phyloP scores from a whole-genome alignment of 345 rosid genomes.

The Mangifera indica region DNA sequence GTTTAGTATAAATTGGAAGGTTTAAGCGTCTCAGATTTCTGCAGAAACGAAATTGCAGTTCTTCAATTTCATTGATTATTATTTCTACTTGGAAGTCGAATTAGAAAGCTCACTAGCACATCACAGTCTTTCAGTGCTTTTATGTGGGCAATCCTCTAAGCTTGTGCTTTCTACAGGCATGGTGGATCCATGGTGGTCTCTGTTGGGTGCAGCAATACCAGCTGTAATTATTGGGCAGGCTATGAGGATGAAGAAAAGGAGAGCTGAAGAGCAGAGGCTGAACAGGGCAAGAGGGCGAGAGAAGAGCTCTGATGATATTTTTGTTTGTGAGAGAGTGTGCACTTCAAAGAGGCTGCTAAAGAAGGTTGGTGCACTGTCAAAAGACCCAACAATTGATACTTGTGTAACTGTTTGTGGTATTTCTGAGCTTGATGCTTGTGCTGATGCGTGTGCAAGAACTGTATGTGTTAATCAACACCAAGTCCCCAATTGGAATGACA shows the following conservation, averaged over 20 bases:
- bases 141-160: background rate
- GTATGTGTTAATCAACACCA: conserved; percentile 64
- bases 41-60: background rate
- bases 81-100: background rate
- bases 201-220: conserved; percentile 56
- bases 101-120: background rate
- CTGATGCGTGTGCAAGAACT: conserved; percentile 61
- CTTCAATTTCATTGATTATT: background rate
- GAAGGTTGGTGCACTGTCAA: conserved; percentile 58
- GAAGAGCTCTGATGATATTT: conserved; percentile 55
- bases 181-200: conserved; percentile 65
- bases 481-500: conserved; percentile 66
- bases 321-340: conserved; percentile 73
- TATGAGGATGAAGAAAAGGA: conserved; percentile 47
- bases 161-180: conserved; percentile 23
- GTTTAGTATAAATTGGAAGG: too few species aligned
- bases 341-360: conserved; percentile 66
- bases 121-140: background rate
- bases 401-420: conserved; percentile 69
- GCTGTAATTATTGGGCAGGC: conserved; percentile 54
- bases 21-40: too few species aligned
- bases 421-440: conserved; percentile 62
- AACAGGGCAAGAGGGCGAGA: conserved; percentile 52
- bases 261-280: conserved; percentile 52
- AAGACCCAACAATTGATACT: conserved; percentile 53